Evolutionary conservation across 139 green algal genomes (phyloP).

Genomic region (Chlorella sp.): DNA sequence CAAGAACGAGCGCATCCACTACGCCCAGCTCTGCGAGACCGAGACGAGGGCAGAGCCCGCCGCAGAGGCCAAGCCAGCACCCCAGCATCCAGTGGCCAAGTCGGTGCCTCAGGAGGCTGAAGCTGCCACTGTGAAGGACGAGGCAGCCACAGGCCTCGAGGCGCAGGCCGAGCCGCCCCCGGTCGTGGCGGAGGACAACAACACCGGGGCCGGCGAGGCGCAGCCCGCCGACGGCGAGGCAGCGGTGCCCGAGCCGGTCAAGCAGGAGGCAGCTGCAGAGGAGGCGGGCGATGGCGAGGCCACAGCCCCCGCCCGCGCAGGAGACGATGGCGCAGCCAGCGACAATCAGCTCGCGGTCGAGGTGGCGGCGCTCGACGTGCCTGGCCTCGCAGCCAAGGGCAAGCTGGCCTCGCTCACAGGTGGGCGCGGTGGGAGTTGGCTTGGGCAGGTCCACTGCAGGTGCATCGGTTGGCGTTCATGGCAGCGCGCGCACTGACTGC

Average conservation of each 20-base stretch:
- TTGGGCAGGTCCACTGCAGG: no score
- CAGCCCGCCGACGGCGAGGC: no score
- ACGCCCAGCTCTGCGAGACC: slow-evolving; percentile 20
- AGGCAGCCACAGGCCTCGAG: no score
- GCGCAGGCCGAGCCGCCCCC: no score
- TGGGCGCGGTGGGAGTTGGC: no score
- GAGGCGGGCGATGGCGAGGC: not conserved
- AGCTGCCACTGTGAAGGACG: not conserved
- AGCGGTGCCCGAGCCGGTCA: not conserved
- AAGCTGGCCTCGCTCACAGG: slow-evolving; percentile 26
- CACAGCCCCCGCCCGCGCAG: slow-evolving; percentile 6
- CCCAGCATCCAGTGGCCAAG: not conserved
- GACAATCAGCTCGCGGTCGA: slow-evolving; percentile 1
- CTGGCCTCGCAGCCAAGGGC: not conserved
- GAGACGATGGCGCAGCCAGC: not conserved
- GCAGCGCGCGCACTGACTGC: no score
- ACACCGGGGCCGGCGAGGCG: no score
- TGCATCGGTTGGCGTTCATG: no score
- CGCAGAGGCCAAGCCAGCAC: not conserved
- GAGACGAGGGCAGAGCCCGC: not conserved
- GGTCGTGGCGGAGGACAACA: no score
- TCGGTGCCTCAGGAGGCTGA: not conserved
- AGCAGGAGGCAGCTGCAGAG: not conserved
- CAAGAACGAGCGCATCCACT: slow-evolving; percentile 21
- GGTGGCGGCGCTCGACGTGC: slow-evolving; percentile 6